Conservation (phyloP, 2,329 filamentous ascomycete genomes). For the Colletotrichum lupini region DNA sequence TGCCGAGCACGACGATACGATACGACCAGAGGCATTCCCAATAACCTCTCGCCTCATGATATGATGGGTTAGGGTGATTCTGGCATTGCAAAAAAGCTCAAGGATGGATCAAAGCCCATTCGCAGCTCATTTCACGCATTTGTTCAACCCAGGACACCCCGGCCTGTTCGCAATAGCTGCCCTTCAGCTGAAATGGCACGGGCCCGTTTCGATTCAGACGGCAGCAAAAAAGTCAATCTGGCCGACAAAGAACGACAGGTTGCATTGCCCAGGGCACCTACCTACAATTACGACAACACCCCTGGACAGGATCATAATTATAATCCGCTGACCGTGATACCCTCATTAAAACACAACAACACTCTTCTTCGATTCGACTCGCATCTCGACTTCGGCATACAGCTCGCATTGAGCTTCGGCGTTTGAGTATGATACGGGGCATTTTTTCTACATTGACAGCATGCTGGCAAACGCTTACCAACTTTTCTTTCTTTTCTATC, state of each 20-base stretch:
- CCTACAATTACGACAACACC: conserved; percentile 1
- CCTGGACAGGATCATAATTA: conserved; percentile 33
- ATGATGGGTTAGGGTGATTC: conserved; percentile 16
- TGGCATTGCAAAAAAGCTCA: conserved; percentile 2
- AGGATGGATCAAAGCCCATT: neutral
- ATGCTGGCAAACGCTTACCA: conserved; percentile 27
- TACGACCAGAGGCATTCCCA: neutral
- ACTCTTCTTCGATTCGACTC: conserved; percentile 11
- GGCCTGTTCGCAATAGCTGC: conserved; percentile 1
- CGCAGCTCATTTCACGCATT: conserved; percentile 1
- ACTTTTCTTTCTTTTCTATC: neutral
- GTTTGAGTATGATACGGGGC: conserved; percentile 13
- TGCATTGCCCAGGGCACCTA: neutral
- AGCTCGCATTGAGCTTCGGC: conserved; percentile 27
- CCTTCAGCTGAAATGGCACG: conserved; percentile 16
- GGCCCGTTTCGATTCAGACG: conserved; percentile 9
- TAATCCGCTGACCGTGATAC: conserved; percentile 33
- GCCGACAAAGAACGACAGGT: conserved; percentile 5
- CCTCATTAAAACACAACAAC: conserved; percentile 7
- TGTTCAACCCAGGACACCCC: conserved; percentile 11
- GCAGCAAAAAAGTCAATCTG: conserved; percentile 19
- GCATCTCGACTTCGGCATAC: conserved; percentile 14
- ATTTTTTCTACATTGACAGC: conserved; percentile 2
- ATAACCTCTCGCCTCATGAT: conserved; percentile 15
- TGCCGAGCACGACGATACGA: conserved; percentile 30